Evolutionary conservation across 805 yeast genomes (phyloP).

Genomic region (Blastobotrys attinorum): DNA sequence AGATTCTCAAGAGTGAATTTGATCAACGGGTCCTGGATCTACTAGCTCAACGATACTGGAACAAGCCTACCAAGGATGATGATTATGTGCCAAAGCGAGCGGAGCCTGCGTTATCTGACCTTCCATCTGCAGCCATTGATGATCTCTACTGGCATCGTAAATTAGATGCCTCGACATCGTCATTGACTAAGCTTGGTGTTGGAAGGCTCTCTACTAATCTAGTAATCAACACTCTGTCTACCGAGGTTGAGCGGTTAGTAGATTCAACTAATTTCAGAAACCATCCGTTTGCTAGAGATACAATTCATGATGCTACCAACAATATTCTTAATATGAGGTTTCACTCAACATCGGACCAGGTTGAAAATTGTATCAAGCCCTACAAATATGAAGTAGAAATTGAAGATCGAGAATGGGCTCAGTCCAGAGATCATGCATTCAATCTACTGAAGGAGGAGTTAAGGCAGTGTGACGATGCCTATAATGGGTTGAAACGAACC

Average conservation of each 20-base stretch:
- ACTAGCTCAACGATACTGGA: constrained; percentile 90
- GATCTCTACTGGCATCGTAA: constrained; percentile 84
- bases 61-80: constrained; percentile 40
- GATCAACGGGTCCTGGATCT: constrained; percentile 86
- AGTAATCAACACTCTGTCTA: constrained; percentile 68
- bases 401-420: constrained; percentile 89
- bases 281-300: constrained; percentile 79
- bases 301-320: constrained; percentile 78
- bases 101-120: constrained; percentile 42
- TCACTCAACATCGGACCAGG: constrained; percentile 94
- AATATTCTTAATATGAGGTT: constrained; percentile 70
- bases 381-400: constrained; percentile 95
- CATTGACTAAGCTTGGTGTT: constrained; percentile 84
- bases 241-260: constrained; percentile 69
- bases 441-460: constrained; percentile 74
- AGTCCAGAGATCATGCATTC: constrained; percentile 72
- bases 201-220: constrained; percentile 84
- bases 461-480: constrained; percentile 67
- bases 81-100: constrained; percentile 11
- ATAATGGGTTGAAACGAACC: constrained; percentile 48
- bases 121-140: constrained; percentile 51
- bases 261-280: constrained; percentile 67
- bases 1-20: constrained; percentile 69
- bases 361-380: constrained; percentile 96
- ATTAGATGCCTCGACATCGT: constrained; percentile 73